Base-by-base conservation (phyloP, 139 green algal genomes). In the Chlamydomonas sp. region DNA sequence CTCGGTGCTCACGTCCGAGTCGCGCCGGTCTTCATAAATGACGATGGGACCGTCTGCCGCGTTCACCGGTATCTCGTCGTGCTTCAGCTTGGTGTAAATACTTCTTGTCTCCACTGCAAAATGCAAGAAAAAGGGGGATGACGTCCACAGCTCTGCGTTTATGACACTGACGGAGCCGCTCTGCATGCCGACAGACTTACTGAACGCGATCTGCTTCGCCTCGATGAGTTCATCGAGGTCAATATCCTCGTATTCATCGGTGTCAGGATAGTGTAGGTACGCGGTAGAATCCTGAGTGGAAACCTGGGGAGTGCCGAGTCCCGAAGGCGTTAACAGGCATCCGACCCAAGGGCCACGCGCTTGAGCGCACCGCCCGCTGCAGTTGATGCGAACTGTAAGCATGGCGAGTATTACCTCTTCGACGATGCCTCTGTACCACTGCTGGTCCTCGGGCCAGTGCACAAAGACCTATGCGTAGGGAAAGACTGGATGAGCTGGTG, bases 181-280 rank as follows among this genome's bases (percentile, higher is more conserved):
- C 14, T 15, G 12, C 69, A n/a, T 75, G 4, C 67, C 8, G 67
- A 12, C 1, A 1, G 72, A 91, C 92, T 92, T 63, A 93, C 90
- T 86, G 77, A 93, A 78, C 17, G 92, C 92, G 12, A 96, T 88
- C 18, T 94, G 91, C 57, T 86, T 88, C 0, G 91, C 86, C 3
- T 63, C 17, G 1, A 96, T 90, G 0, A 95, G 76, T 78, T 93
- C 89, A 4, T 85, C 66, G 17, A 95, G 73, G 64, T 94, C 77
- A 1, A 94, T 72, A 0, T 93, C 84, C 82, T 96, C 94, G 60
- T 94, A 93, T 67, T 94, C 89, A 16, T 91, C 75, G 0, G 90
- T 92, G 9, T 93, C 87, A 2, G 80, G 78, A 80, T 96, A 96
- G 77, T 91, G 80, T 72, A 96, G 66, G 57, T 92, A 88, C 0